Base-by-base conservation (phyloP, 805 yeast genomes). In the Candida alai region DNA sequence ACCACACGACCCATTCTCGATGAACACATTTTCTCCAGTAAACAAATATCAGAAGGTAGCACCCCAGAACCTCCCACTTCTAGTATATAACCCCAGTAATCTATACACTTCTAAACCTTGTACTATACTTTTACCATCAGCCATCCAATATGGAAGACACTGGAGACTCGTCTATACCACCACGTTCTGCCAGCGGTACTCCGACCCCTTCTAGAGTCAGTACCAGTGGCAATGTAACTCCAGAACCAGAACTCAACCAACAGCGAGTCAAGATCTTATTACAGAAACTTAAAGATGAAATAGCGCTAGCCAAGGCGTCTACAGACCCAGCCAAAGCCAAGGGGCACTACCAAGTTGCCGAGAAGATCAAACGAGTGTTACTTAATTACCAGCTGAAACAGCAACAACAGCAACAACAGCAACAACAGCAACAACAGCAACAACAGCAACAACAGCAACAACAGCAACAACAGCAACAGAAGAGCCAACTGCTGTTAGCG, bases 311-410 rank as follows among this genome's bases (percentile, higher is more conserved):
- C 1, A 76, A 74, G 45, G 71, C 70, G 12, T 71, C 80, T 1
- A 66, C 67, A 21, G 74, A 71, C 17, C 70, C 80, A 0, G 77
- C 73, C 0, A 76, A 67, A 38, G 87, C 86, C 13, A 73, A 74
- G 45, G 79, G 76, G 41, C 81, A 80, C 45, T 58, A 75, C 45
- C 67, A 66, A 40, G 76, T 74, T 41, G 87, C 86, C 3, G 78
- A 80, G 28, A 72, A 71, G 35, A 76, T 82, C 42, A 80, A 76
- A 51, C 74, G 73, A 28, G 65, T 81, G 21, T 63, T 82, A 48
- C 61, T 78, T 32, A 74, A 72, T 36, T 76, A 73, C 47, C 74
- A 70, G 40, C 65, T 64, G 12, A 75, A 74, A 43, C 68, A 71
- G 47, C 48, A 49, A 24, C 62, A 50, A 3, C 44, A 41, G 36